A percentile compares a stretch with the other conserved stretches of the same genome.
Conservation (phyloP, 1,139 yeast species). For the Wickerhamomyces sp. region DNA sequence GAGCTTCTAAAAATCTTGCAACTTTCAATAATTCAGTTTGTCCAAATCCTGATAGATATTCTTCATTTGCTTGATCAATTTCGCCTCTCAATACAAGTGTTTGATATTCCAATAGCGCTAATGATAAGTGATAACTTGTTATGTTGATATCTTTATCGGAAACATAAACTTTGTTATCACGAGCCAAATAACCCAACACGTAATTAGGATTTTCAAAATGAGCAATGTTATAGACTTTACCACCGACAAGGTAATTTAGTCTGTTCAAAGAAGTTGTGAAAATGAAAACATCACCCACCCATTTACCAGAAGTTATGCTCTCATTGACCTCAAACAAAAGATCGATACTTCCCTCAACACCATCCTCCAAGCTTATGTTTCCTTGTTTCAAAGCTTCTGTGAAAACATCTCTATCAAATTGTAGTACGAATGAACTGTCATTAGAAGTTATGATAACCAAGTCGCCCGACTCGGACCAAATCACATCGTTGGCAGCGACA, state of each 20-base stretch:
- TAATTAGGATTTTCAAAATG: slow-evolving; percentile 90
- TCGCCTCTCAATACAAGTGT: slow-evolving; percentile 95
- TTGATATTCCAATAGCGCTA: slow-evolving; percentile 89
- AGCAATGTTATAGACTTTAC: slow-evolving; percentile 85
- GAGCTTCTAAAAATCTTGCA: slow-evolving; percentile 90
- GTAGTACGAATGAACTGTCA: slow-evolving; percentile 77
- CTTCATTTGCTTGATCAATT: slow-evolving; percentile 63
- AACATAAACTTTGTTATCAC: slow-evolving; percentile 85
- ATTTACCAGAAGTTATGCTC: slow-evolving; percentile 79
- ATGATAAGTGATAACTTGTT: slow-evolving; percentile 74
- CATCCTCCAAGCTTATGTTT: slow-evolving; percentile 71
- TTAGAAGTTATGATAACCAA: slow-evolving; percentile 73
- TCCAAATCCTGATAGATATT: slow-evolving; percentile 57
- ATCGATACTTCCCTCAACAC: slow-evolving; percentile 82
- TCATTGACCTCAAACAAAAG: slow-evolving; percentile 82
- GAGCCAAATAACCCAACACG: slow-evolving; percentile 82
- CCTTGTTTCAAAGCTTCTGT: slow-evolving; percentile 59
- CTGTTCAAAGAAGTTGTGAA: slow-evolving; percentile 85
- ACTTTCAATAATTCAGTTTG: slow-evolving; percentile 72
- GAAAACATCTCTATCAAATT: slow-evolving; percentile 65
- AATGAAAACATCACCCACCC: slow-evolving; percentile 96
- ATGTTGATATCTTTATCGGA: slow-evolving; percentile 88
- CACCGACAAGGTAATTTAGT: slow-evolving; percentile 92
- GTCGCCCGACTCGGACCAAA: slow-evolving; percentile 95
- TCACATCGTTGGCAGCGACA: slow-evolving; percentile 74